Base-by-base conservation (phyloP, 352 stramenopile species). In the Pythium insidiosum region DNA sequence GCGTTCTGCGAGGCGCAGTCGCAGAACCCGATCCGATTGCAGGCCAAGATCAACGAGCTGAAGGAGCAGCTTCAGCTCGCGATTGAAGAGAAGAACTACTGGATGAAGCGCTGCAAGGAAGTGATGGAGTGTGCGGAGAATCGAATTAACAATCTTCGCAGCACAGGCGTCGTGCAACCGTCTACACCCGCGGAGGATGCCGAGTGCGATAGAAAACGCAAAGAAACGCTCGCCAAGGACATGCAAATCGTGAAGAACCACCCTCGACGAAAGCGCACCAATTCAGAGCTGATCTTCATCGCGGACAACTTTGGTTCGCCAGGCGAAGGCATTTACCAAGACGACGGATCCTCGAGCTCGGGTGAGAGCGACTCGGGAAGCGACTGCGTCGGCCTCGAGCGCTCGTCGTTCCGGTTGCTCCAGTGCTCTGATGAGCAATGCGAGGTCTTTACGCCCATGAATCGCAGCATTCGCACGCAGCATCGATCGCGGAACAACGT, bases 371-470 rank as follows among this genome's bases (percentile, higher is more conserved):
- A 70, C 21, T 83, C 67, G 15, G 84, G 67, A 31, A 65, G 56
- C 21, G 67, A 86, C 11, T 43, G 47, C 4, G 61, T 63, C 38
- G 21, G 40, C 3, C 53, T 68, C 28, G 58, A 63, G 6, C 70
- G 76, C 23, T 78, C 80, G 37, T 72, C 67, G 29, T 92, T 94
- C 53, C 74, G 79, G 0, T 45, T 94, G 29, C 50, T 94, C 28
- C 77, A 94, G 60, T 92, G 82, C 60, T 90, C 76, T 13, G 79
- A 94, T 58, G 77, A 92, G 47, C 78, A 92, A 51, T 94, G 79
- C 53, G 82, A 94, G 46, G 79, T 94, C 18, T 89, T 94, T 38
- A 89, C 75, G 29, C 73, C 79, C 13, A 83, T 77, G 63, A 88
- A 94, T 61, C 73, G 80, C 44, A 94, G 65, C 58, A 92, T 94